Percentiles rank a stretch among this genome's conserved stretches.
These are phyloP conservation scores for Malassezia yamatoensis DNA, from an alignment of 1,284 basidiomycete genomes.

Conservation along the genomic window DNA sequence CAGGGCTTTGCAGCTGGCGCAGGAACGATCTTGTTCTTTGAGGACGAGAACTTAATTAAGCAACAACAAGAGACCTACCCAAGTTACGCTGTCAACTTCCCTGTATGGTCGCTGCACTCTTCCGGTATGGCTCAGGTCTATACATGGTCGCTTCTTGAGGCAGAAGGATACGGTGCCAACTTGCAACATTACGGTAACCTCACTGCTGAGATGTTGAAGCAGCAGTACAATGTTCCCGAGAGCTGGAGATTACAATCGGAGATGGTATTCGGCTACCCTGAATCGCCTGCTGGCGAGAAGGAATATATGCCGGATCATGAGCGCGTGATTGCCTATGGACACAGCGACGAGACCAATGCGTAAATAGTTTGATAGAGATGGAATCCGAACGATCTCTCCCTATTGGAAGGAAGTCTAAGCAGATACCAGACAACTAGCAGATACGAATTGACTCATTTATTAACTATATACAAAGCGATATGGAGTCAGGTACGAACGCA, in stretches of 20 bases:
- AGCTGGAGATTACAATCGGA: conserved; percentile 50
- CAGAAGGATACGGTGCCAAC: conserved; percentile 51
- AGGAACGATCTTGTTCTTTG: conserved; percentile 52
- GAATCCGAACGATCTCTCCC: too few relatives aligned
- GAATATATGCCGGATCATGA: conserved; percentile 48
- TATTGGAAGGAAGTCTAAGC: too few relatives aligned
- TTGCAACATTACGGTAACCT: conserved; percentile 48
- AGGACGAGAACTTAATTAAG: conserved; percentile 26
- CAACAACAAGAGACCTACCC: conserved; percentile 48
- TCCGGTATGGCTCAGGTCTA: conserved; percentile 49
- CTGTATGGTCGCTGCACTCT: conserved; percentile 30
- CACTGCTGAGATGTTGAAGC: conserved; percentile 31
- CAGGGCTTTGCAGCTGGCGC: conserved; percentile 49
- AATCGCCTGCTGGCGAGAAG: conserved; percentile 46
- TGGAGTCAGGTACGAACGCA: too few relatives aligned
- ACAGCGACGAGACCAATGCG: neutral
- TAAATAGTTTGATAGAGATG: too few relatives aligned
- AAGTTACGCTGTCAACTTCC: conserved; percentile 49
- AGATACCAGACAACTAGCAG: too few relatives aligned
- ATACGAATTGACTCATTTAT: too few relatives aligned
- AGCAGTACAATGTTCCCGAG: conserved; percentile 46
- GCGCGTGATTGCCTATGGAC: conserved; percentile 39
- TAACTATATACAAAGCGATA: too few relatives aligned
- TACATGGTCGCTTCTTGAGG: conserved; percentile 51
- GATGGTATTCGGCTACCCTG: conserved; percentile 51